Base-by-base conservation (phyloP, 495 filamentous ascomycete species). In the Parathielavia hyrcaniae region DNA sequence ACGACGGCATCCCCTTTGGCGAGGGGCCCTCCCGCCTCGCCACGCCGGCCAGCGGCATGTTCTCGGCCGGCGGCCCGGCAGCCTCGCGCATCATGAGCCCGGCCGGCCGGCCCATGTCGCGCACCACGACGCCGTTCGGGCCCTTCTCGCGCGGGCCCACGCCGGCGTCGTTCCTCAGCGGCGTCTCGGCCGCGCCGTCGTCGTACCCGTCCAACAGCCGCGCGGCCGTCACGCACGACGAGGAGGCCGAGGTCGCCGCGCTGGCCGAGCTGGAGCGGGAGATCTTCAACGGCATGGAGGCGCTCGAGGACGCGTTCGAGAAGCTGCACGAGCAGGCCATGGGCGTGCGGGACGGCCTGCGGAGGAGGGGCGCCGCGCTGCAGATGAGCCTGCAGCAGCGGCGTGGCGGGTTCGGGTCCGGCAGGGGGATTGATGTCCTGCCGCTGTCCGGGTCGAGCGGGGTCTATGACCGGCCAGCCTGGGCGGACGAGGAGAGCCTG, bases 251-350 rank as follows among this genome's bases (percentile, higher is more conserved):
- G 67, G 92, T 97, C 55, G 85, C 87, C 0, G 83, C 87, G 12
- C 75, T 97, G 11, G 92, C 90, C 1, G 89, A 96, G 68, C 82
- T 98, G 40, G 93, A 98, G 67, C 84, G 89, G 6, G 91, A 96
- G 62, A 95, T 98, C 61, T 96, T 88, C 74, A 81, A 81, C 30
- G 86, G 90, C 44, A 96, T 98, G 87, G 93, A 97, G 71, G 83
- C 86, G 14, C 81, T 98, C 35, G 95, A 97, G 71, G 88, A 96
- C 68, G 91, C 93, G 4, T 96, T 98, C 61, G 95, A 97, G 73
- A 87, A 83, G 45, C 82, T 98, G 34, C 95, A 98, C 65, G 77
- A 79, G 63, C 87, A 85, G 64, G 91, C 95, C 16, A 90, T 97
- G 64, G 68, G 76, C 0, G 88, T 98, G 17, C 87, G 95, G 0